These are phyloP conservation scores for Podaxis sp. DNA, from an alignment of 768 basidiomycete genomes.

Conservation along the genomic window DNA sequence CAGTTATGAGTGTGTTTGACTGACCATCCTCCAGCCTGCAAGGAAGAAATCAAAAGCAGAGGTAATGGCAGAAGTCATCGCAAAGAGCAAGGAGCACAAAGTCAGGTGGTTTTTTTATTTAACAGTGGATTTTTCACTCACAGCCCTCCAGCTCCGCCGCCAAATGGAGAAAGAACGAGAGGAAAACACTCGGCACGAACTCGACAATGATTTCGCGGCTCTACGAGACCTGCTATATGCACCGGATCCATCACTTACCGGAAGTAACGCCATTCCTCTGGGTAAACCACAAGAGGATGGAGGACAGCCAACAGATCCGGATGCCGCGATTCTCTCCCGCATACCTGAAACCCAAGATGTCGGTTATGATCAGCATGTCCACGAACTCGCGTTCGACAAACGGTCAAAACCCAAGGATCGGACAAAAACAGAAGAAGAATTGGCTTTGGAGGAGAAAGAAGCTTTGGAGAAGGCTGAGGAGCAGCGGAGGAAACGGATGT, in stretches of 20 bases:
- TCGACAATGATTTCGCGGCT: constrained; percentile 84
- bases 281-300: constrained; percentile 16
- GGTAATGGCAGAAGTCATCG: constrained; percentile 96
- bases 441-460: constrained; percentile 85
- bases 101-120: constrained; percentile 35
- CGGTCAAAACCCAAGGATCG: constrained; percentile 92
- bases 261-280: constrained; percentile 31
- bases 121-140: constrained; percentile 11
- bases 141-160: constrained; percentile 57
- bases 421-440: constrained; percentile 94
- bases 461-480: constrained; percentile 82
- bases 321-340: constrained; percentile 18
- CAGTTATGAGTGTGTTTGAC: neutral
- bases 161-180: constrained; percentile 86
- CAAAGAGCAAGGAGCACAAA: constrained; percentile 96
- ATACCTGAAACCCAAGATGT: constrained; percentile 37
- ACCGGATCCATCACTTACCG: constrained; percentile 41
- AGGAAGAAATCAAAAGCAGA: constrained; percentile 91
- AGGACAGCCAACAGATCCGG: constrained; percentile 14
- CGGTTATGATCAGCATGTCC: constrained; percentile 90
- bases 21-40: constrained; percentile 48
- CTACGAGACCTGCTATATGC: constrained; percentile 72
- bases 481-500: constrained; percentile 75
- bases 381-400: constrained; percentile 89
- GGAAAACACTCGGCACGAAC: constrained; percentile 78